phyloP scores from a whole-genome alignment of 2,329 filamentous ascomycete species.

The Cladorrhinum sp. region DNA sequence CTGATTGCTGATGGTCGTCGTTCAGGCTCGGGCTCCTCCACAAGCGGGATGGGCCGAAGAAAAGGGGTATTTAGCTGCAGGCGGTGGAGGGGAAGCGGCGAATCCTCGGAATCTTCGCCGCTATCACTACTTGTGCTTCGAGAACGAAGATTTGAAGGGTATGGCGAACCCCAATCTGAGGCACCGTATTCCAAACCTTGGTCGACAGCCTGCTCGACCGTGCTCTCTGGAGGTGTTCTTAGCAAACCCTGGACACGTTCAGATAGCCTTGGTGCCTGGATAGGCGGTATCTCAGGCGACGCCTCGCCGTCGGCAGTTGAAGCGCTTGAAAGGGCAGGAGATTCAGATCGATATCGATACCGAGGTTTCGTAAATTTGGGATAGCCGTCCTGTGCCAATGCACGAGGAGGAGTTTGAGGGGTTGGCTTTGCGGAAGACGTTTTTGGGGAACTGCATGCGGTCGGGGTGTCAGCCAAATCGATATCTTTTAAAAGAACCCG shows the following conservation, averaged over 20 bases:
- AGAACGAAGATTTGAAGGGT: conserved; percentile 58
- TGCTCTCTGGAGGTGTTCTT: conserved; percentile 48
- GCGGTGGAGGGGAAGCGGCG: conserved; percentile 50
- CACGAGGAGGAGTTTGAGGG: conserved; percentile 55
- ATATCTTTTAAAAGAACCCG: not conserved
- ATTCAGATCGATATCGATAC: conserved; percentile 37
- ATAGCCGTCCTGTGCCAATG: conserved; percentile 57
- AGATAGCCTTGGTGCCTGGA: conserved; percentile 57
- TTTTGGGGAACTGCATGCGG: conserved; percentile 41
- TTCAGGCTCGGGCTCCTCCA: conserved; percentile 37
- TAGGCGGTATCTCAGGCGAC: conserved; percentile 57
- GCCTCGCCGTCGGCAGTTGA: conserved; percentile 60
- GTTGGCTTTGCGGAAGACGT: conserved; percentile 55
- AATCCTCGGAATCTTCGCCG: conserved; percentile 50
- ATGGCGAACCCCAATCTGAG: conserved; percentile 89
- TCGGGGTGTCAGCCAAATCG: conserved; percentile 10
- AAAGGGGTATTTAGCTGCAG: conserved; percentile 62
- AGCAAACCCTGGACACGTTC: conserved; percentile 54
- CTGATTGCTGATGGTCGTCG: conserved; percentile 41
- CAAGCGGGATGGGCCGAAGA: conserved; percentile 53
- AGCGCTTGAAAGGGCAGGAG: conserved; percentile 59
- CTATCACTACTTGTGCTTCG: conserved; percentile 57
- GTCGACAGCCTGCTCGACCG: conserved; percentile 36
- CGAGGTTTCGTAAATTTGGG: conserved; percentile 32
- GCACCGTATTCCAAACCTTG: conserved; percentile 53